Evolutionary conservation across 768 basidiomycete species (phyloP), one percentile per base, ranked within the genome.

Genomic region (Sporobolomyces pararoseus): DNA sequence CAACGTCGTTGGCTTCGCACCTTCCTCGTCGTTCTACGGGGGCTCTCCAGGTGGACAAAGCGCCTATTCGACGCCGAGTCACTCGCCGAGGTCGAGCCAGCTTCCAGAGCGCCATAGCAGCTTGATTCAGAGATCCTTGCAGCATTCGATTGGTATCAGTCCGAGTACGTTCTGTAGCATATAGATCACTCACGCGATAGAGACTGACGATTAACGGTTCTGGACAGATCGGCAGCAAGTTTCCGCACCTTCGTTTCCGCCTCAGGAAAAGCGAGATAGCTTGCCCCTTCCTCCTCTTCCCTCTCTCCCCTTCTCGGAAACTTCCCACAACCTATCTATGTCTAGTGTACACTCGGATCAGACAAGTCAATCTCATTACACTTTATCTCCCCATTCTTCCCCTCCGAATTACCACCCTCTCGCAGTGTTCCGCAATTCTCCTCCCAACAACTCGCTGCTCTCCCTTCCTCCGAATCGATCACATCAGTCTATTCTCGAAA

Each of bases 11-110:
- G 58, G 63, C 21, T n/a, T 70, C 27, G 39, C 68, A 4, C 23
- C 63, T 1, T 70, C 68, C 0, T 37, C 57, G 1, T 64, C 63
- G 0, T 70, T 70, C 51, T 70, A 60, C 42, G 59, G 13, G n/a
- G 59, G 29, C 23, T 32, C 46, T 21, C 46, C 46, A 2, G 1
- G 4, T 29, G 14, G 29, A 44, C 25, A 21, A 3, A 47, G 59
- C 23, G 3, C 16, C 17, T 19, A 37, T 14, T 25, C 21, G 3
- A 35, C 32, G 53, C 54, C 60, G 3, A 31, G 31, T 4, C 47
- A 7, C 17, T 59, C 58, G 52, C 69, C 47, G 42, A 53, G 47
- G 13, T 55, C 47, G 64, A 63, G 39, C 17, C 58, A 13, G 13
- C 39, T 47, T 10, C 31, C 17, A 21, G 21, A 23, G 25, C 62